Evolutionary conservation across 75 land plant genomes (phyloP), one percentile per base, ranked within the genome.

Genomic region (Selaginella tamariscina): DNA sequence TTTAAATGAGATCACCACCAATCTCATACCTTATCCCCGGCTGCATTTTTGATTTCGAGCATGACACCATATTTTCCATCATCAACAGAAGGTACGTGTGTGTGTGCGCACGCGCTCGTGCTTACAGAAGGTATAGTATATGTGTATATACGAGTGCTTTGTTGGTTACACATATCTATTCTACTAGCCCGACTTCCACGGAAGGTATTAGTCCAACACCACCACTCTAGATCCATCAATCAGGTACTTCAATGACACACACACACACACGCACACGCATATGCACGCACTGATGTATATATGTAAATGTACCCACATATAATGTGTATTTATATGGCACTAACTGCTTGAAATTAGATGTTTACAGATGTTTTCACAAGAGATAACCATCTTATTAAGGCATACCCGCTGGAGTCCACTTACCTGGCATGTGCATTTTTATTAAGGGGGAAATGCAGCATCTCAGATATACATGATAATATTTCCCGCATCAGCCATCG

Each of bases 351-450:
- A 13, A 23, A 29, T 18, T 65, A 76, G 78, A 60, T 76, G 21
- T 76, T 70, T 54, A 65, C 68, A n/a, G 78, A 76, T 0, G 69
- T 66, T 13, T 56, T 71, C 33, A 2, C 33, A 29, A 74, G 69
- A 23, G 74, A 76, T 23, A 76, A 71, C 66, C 78, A 76, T 64
- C 78, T 76, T 24, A 71, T 76, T 32, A 70, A 71, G 54, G 69
- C 56, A 32, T 66, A 71, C 39, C 78, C 78, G 24, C 56, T 66
- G 2, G 65, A 68, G 32, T 76, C 68, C 28, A 76, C 78, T 8
- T 76, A 76, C 69, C 67, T 76, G 29, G 78, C 78, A 1, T 76
- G 74, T 57, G 78, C 74, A 9, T 68, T 76, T 5, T 56, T 76
- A 29, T 32, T 76, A 63, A 30, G 78, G 33, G 78, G 78, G 31